Evolutionary conservation across 2,329 filamentous ascomycete genomes (phyloP), one percentile per base, ranked within the genome.

Genomic region (Knufia petricola): DNA sequence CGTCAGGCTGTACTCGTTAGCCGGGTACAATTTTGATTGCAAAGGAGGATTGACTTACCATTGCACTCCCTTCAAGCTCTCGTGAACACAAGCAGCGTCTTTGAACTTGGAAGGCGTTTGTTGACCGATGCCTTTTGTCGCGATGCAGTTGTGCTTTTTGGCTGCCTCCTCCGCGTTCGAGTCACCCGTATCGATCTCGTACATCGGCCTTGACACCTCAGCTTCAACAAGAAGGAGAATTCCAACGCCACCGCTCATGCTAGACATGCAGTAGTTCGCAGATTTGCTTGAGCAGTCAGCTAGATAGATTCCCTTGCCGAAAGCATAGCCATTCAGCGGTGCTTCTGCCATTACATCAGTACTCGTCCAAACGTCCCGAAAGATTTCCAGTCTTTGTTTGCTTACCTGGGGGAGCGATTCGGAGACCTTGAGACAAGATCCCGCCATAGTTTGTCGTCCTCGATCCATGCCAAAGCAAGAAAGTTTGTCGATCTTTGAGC

Each of bases 401-500:
- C n/a, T n/a, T 39, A 47, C 44, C 83, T 0, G 84, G 83, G 0
- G 87, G 87, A 2, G 87, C 88, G 56, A 94, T 94, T n/a, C 87
- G 84, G 4, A 95, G 76, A 54, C 88, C 88, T 64, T 94, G 86
- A 50, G 81, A 84, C 34, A 94, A 77, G 50, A 95, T 95, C 60
- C 87, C 88, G 60, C 83, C 87, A 56, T 82, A 94, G 63, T 94
- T 94, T 46, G 85, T 90, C 24, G 75, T 77, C 28, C 87, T 80
- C 10, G 85, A 90, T 12, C 88, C 87, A 62, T 94, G 88, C 88
- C 88, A 95, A 2, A 95, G 74, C 1, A 94, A 78, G 17, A 85
- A 79, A 19, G 84, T 78, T 61, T 92, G 77, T 39, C 75, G 76
- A 13, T 73, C 67, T 10, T 73, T 63, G 41, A 74, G 59, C 1